Conservation (phyloP, 163 green algal species). For the Trebouxia gelatinosa region DNA sequence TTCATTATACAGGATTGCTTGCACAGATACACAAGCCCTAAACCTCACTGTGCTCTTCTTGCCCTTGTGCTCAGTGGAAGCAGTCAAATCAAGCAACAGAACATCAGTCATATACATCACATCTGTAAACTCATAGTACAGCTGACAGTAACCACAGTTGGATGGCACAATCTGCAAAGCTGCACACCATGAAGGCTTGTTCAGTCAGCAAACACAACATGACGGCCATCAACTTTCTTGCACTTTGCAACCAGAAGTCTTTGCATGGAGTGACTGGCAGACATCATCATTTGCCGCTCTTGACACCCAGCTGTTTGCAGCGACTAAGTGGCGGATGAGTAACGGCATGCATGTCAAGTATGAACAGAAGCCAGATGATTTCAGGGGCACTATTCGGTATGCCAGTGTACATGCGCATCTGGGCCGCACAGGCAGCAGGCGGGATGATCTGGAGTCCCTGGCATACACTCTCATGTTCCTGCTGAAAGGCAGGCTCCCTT, state of each 20-base stretch:
- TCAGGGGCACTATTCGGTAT: conserved; percentile 97
- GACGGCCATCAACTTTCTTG: too few species aligned
- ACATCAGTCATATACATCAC: too few species aligned
- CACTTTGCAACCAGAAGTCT: too few species aligned
- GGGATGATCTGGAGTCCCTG: conserved; percentile 97
- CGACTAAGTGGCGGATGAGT: conserved; percentile 36
- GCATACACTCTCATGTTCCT: conserved; percentile 99
- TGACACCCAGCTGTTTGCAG: not conserved
- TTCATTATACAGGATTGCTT: not conserved
- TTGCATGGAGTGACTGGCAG: not conserved
- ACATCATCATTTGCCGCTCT: not conserved
- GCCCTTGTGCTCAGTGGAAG: too few species aligned
- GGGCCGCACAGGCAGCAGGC: conserved; percentile 87
- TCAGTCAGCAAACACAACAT: not conserved
- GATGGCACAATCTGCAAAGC: not conserved
- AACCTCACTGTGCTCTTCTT: too few species aligned
- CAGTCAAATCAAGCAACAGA: too few species aligned
- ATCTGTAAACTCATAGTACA: not conserved
- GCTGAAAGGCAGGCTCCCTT: conserved; percentile 93
- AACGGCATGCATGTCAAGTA: conserved; percentile 91
- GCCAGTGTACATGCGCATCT: conserved; percentile 98
- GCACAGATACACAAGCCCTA: not conserved
- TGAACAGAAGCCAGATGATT: conserved; percentile 98
- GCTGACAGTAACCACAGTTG: not conserved
- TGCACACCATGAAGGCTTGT: not conserved